phyloP scores from a whole-genome alignment of 2,329 filamentous ascomycete genomes.

The Alternaria burnsii region DNA sequence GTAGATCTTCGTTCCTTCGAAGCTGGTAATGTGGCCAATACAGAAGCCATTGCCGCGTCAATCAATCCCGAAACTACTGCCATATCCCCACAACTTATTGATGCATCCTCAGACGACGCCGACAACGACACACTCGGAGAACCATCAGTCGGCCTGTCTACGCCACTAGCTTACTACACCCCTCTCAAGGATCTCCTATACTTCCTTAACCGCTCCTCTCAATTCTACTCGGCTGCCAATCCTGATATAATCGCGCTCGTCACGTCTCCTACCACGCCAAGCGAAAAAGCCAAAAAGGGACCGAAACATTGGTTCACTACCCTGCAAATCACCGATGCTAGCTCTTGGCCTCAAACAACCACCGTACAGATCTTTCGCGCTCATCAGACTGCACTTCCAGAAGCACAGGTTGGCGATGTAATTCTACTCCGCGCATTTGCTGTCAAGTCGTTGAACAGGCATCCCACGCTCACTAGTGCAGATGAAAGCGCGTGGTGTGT shows the following conservation, averaged over 20 bases:
- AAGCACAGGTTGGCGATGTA: constrained; percentile 54
- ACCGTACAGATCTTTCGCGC: constrained; percentile 56
- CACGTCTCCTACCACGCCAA: constrained; percentile 40
- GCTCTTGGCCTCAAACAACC: constrained; percentile 32
- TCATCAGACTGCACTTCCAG: constrained; percentile 53
- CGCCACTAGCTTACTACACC: constrained; percentile 56
- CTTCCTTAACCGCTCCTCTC: constrained; percentile 51
- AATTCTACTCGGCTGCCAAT: constrained; percentile 45
- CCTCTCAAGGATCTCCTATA: constrained; percentile 52
- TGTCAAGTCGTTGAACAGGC: constrained; percentile 54
- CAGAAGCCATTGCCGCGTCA: constrained; percentile 1
- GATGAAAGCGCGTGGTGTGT: constrained; percentile 59
- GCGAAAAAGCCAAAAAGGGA: constrained; percentile 52
- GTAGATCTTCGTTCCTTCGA: constrained; percentile 30
- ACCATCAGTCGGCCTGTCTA: constrained; percentile 51
- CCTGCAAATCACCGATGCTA: constrained; percentile 53
- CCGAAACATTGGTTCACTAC: constrained; percentile 56
- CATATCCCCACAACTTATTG: constrained; percentile 11
- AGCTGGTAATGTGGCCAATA: constrained; percentile 25
- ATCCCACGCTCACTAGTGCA: constrained; percentile 48
- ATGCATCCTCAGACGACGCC: constrained; percentile 24
- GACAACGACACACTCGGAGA: constrained; percentile 16
- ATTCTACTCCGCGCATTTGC: constrained; percentile 55
- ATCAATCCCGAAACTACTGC: constrained; percentile 7
- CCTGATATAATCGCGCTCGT: constrained; percentile 58